These are phyloP conservation scores for Eimeria zaria DNA, from an alignment of 169 alveolate species.

Conservation along the genomic window DNA sequence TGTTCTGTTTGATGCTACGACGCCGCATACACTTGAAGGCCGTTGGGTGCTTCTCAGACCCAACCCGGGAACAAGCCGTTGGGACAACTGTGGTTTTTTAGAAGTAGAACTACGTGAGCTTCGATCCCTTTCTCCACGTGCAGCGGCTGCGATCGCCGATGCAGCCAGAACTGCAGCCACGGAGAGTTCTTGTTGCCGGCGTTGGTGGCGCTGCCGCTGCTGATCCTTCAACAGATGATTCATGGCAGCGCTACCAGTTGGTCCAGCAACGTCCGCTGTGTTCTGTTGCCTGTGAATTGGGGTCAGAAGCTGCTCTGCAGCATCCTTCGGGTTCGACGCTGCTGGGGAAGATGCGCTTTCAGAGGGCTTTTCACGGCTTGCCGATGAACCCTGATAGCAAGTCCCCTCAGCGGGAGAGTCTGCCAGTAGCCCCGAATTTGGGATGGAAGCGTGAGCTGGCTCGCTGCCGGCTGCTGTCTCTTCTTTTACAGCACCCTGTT, in stretches of 20 bases:
- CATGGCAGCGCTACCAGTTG: slow-evolving; percentile 27
- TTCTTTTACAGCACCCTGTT: neutral
- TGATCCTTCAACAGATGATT: neutral
- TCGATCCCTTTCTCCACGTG: slow-evolving; percentile 72
- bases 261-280: neutral
- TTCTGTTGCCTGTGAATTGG: slow-evolving; percentile 11
- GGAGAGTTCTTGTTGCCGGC: slow-evolving; percentile 64
- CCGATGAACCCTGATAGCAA: neutral
- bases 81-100: neutral
- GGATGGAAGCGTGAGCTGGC: neutral
- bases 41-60: slow-evolving; percentile 24
- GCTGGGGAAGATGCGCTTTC: neutral
- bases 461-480: neutral
- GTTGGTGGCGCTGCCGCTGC: slow-evolving; percentile 58
- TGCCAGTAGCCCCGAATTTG: neutral
- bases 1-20: slow-evolving; percentile 3
- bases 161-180: slow-evolving; percentile 72
- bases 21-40: slow-evolving; percentile 57
- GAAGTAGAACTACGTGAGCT: slow-evolving; percentile 56
- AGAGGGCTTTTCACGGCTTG: neutral
- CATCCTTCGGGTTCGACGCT: neutral
- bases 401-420: neutral
- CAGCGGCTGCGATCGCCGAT: slow-evolving; percentile 69
- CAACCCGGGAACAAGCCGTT: slow-evolving; percentile 6
- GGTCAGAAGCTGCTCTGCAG: neutral